Base-by-base conservation (phyloP, 2,329 filamentous ascomycete species). In the Aspergillus fijiensis region DNA sequence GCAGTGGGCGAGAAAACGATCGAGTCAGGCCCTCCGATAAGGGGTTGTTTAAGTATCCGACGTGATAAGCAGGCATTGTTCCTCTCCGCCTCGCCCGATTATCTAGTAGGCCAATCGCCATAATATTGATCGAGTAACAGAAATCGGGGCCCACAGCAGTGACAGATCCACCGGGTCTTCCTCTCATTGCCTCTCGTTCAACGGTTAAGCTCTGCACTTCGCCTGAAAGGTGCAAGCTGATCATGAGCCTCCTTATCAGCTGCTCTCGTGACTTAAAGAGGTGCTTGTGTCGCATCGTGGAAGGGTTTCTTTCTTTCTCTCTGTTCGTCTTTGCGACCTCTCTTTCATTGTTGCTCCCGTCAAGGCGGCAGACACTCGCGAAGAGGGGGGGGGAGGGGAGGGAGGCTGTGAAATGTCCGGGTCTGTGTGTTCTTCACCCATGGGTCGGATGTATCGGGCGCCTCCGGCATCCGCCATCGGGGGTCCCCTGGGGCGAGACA, bases 381-480 rank as follows among this genome's bases (percentile, higher is more conserved):
- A 51, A 27, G 49, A 27, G 33, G 42, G 47, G 31, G 51, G 21
- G 21, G 21, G 21, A 21, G 21, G 19, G 21, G 21, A 23, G 47
- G 42, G 47, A 29, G 51, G 21, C n/a, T 16, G 45, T 33, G 42
- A 58, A 52, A 58, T 52, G 51, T 52, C 31, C 21, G 10, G 35
- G n/a, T 42, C 31, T 39, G 33, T 48, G 29, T 54, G 12, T n/a
- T 19, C 16, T n/a, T 49, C 51, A 66, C 61, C 65, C 62, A 54
- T 62, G 64, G 60, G 58, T 63, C 45, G 51, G 45, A 56, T 16
- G 16, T 19, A 63, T 71, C 70, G 70, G 69, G 63, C 64, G 68
- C 64, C 69, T 72, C 70, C 70, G 70, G 59, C 55, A 70, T 60
- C 64, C 64, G 58, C 50, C 54, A 58, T 64, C 64, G 62, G 64